These are phyloP conservation scores for Pseudoscleropodium purum DNA, from an alignment of 225 moss, liverwort and hornwort genomes.

Conservation along the genomic window DNA sequence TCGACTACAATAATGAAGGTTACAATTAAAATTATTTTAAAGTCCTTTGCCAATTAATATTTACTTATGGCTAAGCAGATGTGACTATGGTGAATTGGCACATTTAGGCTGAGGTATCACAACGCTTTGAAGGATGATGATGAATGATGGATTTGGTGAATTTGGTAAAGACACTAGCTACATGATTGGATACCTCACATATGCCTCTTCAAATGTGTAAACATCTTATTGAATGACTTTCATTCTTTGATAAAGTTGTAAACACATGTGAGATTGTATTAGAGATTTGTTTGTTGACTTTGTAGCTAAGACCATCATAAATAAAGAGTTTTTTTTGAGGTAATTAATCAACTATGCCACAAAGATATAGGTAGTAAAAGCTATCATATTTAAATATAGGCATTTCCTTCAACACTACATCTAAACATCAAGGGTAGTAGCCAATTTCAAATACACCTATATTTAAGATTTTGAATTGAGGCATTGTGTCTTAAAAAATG, in stretches of 20 bases:
- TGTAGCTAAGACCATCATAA: neutral
- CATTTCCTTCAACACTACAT: neutral
- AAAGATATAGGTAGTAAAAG: neutral
- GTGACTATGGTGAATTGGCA: neutral
- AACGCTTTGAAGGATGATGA: neutral
- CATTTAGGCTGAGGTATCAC: neutral
- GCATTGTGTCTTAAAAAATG: too few species aligned
- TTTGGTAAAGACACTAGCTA: neutral
- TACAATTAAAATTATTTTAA: neutral
- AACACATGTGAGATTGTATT: neutral
- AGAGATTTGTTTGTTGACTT: neutral
- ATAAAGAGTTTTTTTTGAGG: neutral
- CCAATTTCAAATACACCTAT: neutral
- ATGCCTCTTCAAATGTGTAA: neutral
- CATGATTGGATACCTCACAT: too few species aligned
- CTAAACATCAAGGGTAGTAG: accelerated
- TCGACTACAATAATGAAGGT: too few species aligned
- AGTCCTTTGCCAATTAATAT: neutral
- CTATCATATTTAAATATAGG: neutral
- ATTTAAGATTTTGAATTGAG: neutral
- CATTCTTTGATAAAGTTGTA: neutral
- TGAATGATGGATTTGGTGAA: neutral
- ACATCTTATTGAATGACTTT: neutral
- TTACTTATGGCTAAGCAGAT: neutral
- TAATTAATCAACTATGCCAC: neutral